phyloP scores from a whole-genome alignment of 2,329 filamentous ascomycete species.

The Hirsutella thompsonii region DNA sequence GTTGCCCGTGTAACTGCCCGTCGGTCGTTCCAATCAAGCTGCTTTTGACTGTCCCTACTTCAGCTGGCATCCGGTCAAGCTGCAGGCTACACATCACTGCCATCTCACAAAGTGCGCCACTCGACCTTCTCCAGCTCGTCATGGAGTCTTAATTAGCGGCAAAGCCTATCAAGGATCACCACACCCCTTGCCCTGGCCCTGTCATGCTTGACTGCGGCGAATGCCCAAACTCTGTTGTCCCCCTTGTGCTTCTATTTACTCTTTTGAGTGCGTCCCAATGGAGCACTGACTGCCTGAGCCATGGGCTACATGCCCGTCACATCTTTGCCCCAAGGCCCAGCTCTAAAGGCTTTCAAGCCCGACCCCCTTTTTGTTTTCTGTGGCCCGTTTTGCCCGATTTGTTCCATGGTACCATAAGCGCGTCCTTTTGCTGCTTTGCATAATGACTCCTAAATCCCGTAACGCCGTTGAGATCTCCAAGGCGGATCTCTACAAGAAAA shows the following conservation, averaged over 20 bases:
- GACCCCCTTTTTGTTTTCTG: background rate
- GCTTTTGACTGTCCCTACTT: background rate
- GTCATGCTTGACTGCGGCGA: background rate
- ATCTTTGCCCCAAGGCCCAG: background rate
- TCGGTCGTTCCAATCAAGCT: background rate
- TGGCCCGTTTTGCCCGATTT: background rate
- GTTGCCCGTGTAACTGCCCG: background rate
- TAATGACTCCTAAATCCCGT: background rate
- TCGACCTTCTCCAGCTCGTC: background rate
- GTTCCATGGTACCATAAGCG: background rate
- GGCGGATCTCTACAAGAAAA: background rate
- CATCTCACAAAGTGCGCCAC: background rate
- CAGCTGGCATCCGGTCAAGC: conserved; percentile 1
- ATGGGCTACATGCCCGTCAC: background rate
- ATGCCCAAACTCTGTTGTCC: background rate
- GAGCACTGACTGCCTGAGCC: background rate
- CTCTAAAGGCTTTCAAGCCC: background rate
- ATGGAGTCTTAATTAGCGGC: background rate
- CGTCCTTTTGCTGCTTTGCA: background rate
- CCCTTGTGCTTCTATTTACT: background rate
- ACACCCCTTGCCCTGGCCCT: background rate
- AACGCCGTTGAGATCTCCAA: background rate
- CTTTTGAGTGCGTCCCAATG: background rate
- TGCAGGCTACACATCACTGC: conserved; percentile 2
- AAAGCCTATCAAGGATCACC: background rate